A percentile compares a stretch with the other conserved stretches of the same genome.
These are phyloP conservation scores for Porcisia hertigi DNA, from an alignment of 208 protist genomes.

Conservation along the genomic window DNA sequence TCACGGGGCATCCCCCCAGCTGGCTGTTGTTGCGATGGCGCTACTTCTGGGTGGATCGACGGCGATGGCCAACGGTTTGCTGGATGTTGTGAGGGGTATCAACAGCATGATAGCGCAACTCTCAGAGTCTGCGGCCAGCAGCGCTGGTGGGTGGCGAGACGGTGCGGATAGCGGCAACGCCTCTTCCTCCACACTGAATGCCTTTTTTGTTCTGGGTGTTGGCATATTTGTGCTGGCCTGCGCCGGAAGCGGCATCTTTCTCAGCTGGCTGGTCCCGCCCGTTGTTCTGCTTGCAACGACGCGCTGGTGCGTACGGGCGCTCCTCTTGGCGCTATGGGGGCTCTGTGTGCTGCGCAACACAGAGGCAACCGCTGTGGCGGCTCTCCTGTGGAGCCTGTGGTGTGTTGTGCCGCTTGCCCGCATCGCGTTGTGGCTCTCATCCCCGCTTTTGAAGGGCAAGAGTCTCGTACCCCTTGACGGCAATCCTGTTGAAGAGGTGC, in stretches of 20 bases:
- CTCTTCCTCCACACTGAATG: background rate
- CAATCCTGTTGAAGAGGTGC: slow-evolving; percentile 18
- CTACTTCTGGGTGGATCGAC: slow-evolving; percentile 57
- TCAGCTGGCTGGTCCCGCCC: slow-evolving; percentile 37
- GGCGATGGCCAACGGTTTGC: slow-evolving; percentile 41
- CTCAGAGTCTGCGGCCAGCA: background rate
- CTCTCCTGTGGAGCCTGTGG: slow-evolving; percentile 3
- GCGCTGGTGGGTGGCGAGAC: background rate
- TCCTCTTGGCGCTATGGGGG: slow-evolving; percentile 17
- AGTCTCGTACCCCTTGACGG: background rate
- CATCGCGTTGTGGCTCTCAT: background rate
- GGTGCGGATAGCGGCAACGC: background rate
- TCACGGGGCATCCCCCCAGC: slow-evolving; percentile 59
- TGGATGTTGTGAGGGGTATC: slow-evolving; percentile 5
- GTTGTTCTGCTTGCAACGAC: slow-evolving; percentile 30
- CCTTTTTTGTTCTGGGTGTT: background rate
- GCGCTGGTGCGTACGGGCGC: slow-evolving; percentile 31
- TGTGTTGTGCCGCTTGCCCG: background rate
- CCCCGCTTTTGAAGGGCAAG: background rate
- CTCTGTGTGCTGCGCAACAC: slow-evolving; percentile 38
- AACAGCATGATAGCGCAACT: background rate
- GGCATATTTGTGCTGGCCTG: slow-evolving; percentile 7
- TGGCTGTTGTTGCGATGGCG: slow-evolving; percentile 38
- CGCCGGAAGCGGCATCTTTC: slow-evolving; percentile 22
- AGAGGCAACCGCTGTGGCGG: slow-evolving; percentile 39